phyloP scores from a whole-genome alignment of 257 asterid species.

The Plantago major region DNA sequence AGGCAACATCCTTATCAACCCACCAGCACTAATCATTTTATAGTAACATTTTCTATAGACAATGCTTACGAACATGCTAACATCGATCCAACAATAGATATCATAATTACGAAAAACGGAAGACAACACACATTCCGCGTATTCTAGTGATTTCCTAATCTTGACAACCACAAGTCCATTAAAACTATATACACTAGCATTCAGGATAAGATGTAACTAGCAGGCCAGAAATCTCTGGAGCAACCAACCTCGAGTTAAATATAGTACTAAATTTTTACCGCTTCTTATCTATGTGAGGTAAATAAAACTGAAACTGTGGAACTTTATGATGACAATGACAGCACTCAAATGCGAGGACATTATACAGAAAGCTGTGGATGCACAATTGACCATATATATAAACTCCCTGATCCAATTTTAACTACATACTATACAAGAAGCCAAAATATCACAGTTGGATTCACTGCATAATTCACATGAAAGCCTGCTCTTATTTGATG shows the following conservation, averaged over 20 bases:
- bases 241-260: too few species aligned
- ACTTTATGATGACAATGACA: conserved; percentile 37
- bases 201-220: too few species aligned
- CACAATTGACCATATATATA: conserved; percentile 19
- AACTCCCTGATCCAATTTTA: conserved; percentile 26
- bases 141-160: not conserved
- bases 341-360: conserved; percentile 25
- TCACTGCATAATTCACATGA: conserved; percentile 84
- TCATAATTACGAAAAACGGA: not conserved
- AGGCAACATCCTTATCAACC: conserved; percentile 20
- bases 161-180: too few species aligned
- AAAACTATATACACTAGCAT: too few species aligned
- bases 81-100: conserved; percentile 6
- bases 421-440: conserved; percentile 37
- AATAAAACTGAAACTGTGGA: not conserved
- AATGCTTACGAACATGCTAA: conserved; percentile 10
- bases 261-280: not conserved
- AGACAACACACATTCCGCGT: not conserved
- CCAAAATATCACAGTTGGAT: conserved; percentile 87
- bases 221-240: too few species aligned
- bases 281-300: not conserved
- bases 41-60: conserved; percentile 17
- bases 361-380: conserved; percentile 19
- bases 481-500: conserved; percentile 71
- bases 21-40: conserved; percentile 21